These are phyloP conservation scores for Mortierella alpina DNA, from an alignment of 192 early-diverging fungal genomes.

Conservation along the genomic window DNA sequence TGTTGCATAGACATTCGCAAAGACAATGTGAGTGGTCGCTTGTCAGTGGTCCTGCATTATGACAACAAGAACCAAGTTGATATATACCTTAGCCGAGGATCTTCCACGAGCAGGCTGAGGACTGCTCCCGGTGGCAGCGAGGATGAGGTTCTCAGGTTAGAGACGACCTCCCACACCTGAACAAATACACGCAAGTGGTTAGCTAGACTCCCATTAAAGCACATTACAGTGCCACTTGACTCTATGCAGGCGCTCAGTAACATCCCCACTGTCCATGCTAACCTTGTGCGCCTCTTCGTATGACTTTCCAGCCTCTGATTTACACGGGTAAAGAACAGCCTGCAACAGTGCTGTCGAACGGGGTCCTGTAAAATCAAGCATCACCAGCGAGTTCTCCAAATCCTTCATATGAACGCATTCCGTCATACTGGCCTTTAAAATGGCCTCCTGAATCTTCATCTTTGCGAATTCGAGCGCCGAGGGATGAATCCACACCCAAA, in stretches of 20 bases:
- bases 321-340: constrained; percentile 65
- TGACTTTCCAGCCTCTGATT: constrained; percentile 8
- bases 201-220: too few relatives aligned
- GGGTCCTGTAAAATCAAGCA: constrained; percentile 92
- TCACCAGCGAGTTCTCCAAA: constrained; percentile 66
- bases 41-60: background rate
- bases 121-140: constrained; percentile 85
- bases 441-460: constrained; percentile 35
- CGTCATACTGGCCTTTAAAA: constrained; percentile 9
- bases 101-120: constrained; percentile 81
- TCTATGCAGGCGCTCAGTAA: background rate
- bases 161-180: constrained; percentile 61
- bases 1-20: background rate
- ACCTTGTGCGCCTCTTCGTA: constrained; percentile 58
- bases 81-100: constrained; percentile 82
- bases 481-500: constrained; percentile 91
- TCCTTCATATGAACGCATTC: constrained; percentile 52
- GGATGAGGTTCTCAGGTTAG: constrained; percentile 68
- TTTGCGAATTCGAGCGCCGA: constrained; percentile 64
- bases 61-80: background rate
- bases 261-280: background rate
- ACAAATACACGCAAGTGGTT: too few relatives aligned
- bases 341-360: constrained; percentile 80
- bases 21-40: background rate
- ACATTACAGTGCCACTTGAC: background rate